phyloP scores from a whole-genome alignment of 768 basidiomycete genomes.

The Mycena olivaceomarginata region DNA sequence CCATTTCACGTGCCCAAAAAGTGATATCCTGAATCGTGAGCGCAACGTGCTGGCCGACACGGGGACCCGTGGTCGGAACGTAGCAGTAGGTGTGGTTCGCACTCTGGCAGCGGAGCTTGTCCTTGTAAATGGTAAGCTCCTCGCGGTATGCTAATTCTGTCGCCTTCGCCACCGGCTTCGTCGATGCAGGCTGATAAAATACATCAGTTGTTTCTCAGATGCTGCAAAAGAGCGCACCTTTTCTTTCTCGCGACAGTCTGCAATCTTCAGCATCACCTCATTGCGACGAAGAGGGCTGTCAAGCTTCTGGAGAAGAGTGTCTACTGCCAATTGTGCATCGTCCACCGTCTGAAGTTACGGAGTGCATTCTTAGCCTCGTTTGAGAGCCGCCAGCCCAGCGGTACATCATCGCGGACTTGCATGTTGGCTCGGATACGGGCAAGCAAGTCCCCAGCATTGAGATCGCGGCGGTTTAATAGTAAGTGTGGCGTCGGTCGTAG shows the following conservation, averaged over 20 bases:
- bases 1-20: background rate
- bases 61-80: background rate
- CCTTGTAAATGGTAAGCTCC: background rate
- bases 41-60: constrained; percentile 1
- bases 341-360: background rate
- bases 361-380: background rate
- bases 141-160: background rate
- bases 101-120: background rate
- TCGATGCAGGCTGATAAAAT: background rate
- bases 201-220: background rate
- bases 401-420: background rate
- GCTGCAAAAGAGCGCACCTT: background rate
- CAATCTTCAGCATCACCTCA: constrained; percentile 7
- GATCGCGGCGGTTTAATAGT: background rate
- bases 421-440: constrained; percentile 1
- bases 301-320: background rate
- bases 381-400: constrained; percentile 1
- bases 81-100: background rate
- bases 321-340: constrained; percentile 3
- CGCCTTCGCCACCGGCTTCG: background rate
- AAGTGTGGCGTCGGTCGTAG: background rate
- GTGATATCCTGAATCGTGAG: background rate
- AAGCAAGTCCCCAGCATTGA: background rate
- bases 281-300: background rate
- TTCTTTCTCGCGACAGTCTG: constrained; percentile 3